A percentile compares a stretch with the other conserved stretches of the same genome.
These are phyloP conservation scores for Fusarium irregulare DNA, from an alignment of 2,329 filamentous ascomycete species.

Conservation along the genomic window DNA sequence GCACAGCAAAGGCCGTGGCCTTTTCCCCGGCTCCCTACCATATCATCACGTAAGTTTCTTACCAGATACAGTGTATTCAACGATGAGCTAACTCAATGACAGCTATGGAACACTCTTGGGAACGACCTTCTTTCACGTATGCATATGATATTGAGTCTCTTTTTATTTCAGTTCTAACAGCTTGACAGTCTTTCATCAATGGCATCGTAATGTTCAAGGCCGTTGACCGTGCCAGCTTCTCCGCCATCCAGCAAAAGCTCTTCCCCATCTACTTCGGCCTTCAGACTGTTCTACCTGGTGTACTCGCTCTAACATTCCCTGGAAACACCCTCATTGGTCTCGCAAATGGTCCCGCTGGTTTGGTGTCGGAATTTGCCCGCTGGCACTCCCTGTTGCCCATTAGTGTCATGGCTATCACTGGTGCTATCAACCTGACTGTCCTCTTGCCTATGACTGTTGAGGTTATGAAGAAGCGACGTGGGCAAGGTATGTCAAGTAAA, in stretches of 20 bases:
- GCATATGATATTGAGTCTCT: neutral
- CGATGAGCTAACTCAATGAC: slow-evolving; percentile 37
- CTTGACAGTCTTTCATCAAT: slow-evolving; percentile 75
- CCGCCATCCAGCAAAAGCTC: slow-evolving; percentile 79
- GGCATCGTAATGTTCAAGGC: slow-evolving; percentile 80
- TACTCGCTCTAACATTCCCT: slow-evolving; percentile 84
- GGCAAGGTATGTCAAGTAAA: slow-evolving; percentile 72
- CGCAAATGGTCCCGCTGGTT: slow-evolving; percentile 61
- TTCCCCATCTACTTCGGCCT: slow-evolving; percentile 92
- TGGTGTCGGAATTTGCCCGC: slow-evolving; percentile 70
- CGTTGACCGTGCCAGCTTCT: slow-evolving; percentile 84
- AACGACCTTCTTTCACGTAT: slow-evolving; percentile 84
- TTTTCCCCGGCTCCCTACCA: slow-evolving; percentile 79
- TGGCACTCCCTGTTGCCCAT: slow-evolving; percentile 76
- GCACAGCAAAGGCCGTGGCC: slow-evolving; percentile 63
- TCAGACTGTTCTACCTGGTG: slow-evolving; percentile 78
- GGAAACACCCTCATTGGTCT: slow-evolving; percentile 64
- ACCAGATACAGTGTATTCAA: neutral
- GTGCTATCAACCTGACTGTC: slow-evolving; percentile 75
- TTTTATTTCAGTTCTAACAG: slow-evolving; percentile 10
- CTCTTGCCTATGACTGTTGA: slow-evolving; percentile 81
- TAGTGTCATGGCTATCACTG: slow-evolving; percentile 75
- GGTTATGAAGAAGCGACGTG: slow-evolving; percentile 79
- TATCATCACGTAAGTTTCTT: slow-evolving; percentile 71
- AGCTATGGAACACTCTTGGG: slow-evolving; percentile 92